phyloP scores from a whole-genome alignment of 2,329 filamentous ascomycete species.

The Knoxdaviesia capensis region DNA sequence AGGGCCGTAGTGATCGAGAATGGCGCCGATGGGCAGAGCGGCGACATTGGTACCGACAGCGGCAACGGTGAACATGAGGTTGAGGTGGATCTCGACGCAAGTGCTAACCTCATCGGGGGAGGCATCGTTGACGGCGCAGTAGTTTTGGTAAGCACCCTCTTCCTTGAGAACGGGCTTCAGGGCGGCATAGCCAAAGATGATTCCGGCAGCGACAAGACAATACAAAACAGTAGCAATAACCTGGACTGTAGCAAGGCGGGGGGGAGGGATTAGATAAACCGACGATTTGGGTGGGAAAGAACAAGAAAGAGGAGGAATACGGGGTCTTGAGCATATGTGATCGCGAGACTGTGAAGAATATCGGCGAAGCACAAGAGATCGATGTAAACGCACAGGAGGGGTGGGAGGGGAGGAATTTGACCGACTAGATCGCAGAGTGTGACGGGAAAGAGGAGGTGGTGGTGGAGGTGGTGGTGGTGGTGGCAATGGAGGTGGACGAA shows the following conservation, averaged over 20 bases:
- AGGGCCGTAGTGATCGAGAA: slow-evolving; percentile 68
- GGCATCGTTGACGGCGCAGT: slow-evolving; percentile 24
- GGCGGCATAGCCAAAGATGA: slow-evolving; percentile 71
- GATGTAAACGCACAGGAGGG: no score
- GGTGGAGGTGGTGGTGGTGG: no score
- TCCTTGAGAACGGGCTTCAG: slow-evolving; percentile 61
- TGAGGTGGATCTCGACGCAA: slow-evolving; percentile 44
- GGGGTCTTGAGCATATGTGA: no score
- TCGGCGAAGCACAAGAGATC: no score
- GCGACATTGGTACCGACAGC: slow-evolving; percentile 77
- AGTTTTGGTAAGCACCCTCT: slow-evolving; percentile 49
- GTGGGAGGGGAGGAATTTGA: no score
- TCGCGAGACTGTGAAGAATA: no score
- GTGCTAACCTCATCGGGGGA: slow-evolving; percentile 12
- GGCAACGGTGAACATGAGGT: slow-evolving; percentile 83
- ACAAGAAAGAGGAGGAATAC: background rate
- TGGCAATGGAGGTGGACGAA: no score
- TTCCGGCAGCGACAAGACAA: slow-evolving; percentile 30
- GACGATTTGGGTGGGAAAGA: background rate
- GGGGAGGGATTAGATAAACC: background rate
- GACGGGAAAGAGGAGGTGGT: background rate
- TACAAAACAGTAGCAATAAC: slow-evolving; percentile 17
- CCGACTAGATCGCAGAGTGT: no score
- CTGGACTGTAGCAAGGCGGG: slow-evolving; percentile 12
- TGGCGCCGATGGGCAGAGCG: slow-evolving; percentile 66